Conservation (phyloP, 1,284 basidiomycete species). For the Sporisorium reilianum region DNA sequence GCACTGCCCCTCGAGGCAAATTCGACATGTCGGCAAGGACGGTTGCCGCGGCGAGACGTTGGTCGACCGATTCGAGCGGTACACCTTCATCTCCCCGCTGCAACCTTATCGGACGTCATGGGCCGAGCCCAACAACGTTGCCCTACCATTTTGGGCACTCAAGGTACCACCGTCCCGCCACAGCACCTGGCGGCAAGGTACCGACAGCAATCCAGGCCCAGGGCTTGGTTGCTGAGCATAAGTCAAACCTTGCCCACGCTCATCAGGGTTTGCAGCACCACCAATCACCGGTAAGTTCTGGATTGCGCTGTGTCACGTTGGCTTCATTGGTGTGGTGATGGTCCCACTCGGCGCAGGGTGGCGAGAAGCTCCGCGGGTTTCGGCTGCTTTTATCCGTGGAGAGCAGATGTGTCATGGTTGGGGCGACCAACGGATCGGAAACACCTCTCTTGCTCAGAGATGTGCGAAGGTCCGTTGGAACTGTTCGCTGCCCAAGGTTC, state of each 20-base stretch:
- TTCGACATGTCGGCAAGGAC: slow-evolving; percentile 27
- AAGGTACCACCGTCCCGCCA: slow-evolving; percentile 1
- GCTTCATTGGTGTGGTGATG: neutral
- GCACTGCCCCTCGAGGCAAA: neutral
- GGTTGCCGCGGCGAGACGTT: slow-evolving; percentile 15
- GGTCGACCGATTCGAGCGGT: neutral
- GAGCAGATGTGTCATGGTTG: neutral
- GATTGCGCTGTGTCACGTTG: neutral
- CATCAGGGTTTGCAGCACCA: slow-evolving; percentile 9
- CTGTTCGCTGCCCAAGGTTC: neutral
- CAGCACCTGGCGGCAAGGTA: neutral
- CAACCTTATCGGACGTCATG: slow-evolving; percentile 6
- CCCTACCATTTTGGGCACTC: neutral
- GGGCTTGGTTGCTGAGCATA: neutral
- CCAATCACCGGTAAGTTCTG: slow-evolving; percentile 28
- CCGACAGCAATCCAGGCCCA: neutral
- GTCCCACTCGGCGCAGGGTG: slow-evolving; percentile 8
- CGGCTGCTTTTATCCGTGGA: neutral
- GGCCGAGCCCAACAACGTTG: neutral
- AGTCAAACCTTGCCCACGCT: slow-evolving; percentile 28
- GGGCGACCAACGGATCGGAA: slow-evolving; percentile 1
- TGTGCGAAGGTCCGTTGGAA: slow-evolving; percentile 1
- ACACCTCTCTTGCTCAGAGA: neutral
- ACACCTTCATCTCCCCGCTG: neutral
- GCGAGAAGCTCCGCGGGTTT: neutral